Percentiles rank a stretch among this genome's conserved stretches.
Evolutionary conservation across 2,329 filamentous ascomycete genomes (phyloP).

Genomic region (Penicillium sp.): DNA sequence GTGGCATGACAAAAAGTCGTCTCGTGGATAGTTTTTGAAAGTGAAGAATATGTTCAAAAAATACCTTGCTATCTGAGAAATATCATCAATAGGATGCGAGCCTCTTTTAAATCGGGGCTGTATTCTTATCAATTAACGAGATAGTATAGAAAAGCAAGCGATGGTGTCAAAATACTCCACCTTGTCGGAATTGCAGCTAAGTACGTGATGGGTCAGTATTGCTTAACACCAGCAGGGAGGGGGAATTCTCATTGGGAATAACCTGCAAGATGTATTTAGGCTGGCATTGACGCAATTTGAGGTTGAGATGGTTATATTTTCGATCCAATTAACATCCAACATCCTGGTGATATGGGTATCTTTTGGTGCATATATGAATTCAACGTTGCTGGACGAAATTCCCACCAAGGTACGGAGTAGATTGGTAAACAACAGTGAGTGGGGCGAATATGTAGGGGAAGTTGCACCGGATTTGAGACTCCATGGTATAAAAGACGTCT

Average conservation of each 20-base stretch:
- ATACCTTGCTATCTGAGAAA: neutral
- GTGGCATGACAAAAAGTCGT: conserved; percentile 1
- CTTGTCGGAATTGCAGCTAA: conserved; percentile 1
- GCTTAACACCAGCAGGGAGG: neutral
- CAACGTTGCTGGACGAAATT: neutral
- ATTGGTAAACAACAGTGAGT: neutral
- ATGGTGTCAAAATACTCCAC: conserved; percentile 7
- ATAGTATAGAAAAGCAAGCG: neutral
- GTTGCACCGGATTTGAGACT: neutral
- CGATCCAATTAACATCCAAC: neutral
- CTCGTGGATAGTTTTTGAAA: neutral
- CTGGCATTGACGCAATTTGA: conserved; percentile 3
- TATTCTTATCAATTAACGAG: neutral
- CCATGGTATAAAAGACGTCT: neutral
- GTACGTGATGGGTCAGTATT: neutral
- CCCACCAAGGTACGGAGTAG: neutral
- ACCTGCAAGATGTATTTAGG: neutral
- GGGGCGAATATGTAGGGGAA: neutral
- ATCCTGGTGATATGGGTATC: neutral
- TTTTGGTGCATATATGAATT: neutral
- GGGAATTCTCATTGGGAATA: neutral
- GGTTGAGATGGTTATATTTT: neutral
- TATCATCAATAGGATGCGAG: neutral
- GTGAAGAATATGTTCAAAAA: no score
- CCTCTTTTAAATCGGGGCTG: neutral